A percentile compares a stretch with the other conserved stretches of the same genome.
Evolutionary conservation across 352 stramenopile species (phyloP).

Genomic region (Globisporangium sylvaticum): DNA sequence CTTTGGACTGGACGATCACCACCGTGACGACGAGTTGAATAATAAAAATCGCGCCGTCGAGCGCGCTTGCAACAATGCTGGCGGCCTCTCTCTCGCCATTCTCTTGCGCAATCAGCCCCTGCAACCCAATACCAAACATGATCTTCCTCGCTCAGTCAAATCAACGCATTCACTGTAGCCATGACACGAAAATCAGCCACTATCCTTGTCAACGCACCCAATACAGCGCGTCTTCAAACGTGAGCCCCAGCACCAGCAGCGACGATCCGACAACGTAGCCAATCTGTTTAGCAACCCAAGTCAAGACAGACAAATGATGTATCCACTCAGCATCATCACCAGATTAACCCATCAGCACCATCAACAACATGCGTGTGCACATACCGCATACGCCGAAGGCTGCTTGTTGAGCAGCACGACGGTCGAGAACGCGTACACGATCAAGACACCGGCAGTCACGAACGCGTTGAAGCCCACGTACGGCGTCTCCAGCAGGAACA

Average conservation of each 20-base stretch:
- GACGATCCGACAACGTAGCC: slow-evolving; percentile 70
- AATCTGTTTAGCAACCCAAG: slow-evolving; percentile 33
- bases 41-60: slow-evolving; percentile 56
- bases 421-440: slow-evolving; percentile 71
- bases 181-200: neutral
- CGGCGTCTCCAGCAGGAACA: slow-evolving; percentile 70
- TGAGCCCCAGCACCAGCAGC: slow-evolving; percentile 57
- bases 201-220: slow-evolving; percentile 34
- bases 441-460: slow-evolving; percentile 48
- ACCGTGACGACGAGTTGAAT: slow-evolving; percentile 60
- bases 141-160: neutral
- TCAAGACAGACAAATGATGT: neutral
- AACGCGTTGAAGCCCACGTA: slow-evolving; percentile 66
- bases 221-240: slow-evolving; percentile 63
- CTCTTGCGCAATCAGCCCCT: slow-evolving; percentile 39
- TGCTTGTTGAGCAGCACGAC: slow-evolving; percentile 81
- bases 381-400: slow-evolving; percentile 72
- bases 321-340: neutral
- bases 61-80: slow-evolving; percentile 37
- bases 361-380: slow-evolving; percentile 5
- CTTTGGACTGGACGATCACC: slow-evolving; percentile 66
- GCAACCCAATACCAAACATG: neutral
- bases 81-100: slow-evolving; percentile 30
- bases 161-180: neutral
- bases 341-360: slow-evolving; percentile 1